Evolutionary conservation across 1,139 yeast genomes (phyloP).

Genomic region (Debaryomyces sp.): DNA sequence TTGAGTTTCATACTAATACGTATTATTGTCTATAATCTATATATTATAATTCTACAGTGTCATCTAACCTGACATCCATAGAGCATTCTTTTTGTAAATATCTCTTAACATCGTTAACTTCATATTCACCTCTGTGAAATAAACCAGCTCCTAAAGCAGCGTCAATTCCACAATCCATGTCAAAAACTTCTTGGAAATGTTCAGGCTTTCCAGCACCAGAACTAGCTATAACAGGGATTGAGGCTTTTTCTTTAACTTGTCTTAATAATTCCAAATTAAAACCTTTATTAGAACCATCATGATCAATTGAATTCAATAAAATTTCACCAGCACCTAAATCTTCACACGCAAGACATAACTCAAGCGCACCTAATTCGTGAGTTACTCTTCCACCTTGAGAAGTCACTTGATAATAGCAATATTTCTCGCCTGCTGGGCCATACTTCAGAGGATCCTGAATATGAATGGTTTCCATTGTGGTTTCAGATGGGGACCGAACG

Average conservation of each 20-base stretch:
- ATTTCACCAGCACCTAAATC: slow-evolving; percentile 97
- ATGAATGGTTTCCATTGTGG: slow-evolving; percentile 58
- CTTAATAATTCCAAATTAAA: slow-evolving; percentile 81
- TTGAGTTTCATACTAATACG: background rate
- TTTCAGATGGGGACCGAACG: slow-evolving; percentile 59
- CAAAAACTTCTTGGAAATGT: slow-evolving; percentile 87
- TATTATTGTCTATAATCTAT: background rate
- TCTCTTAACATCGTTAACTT: slow-evolving; percentile 79
- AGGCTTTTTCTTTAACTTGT: slow-evolving; percentile 74
- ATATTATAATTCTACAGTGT: slow-evolving; percentile 25
- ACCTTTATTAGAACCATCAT: slow-evolving; percentile 94
- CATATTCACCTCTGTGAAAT: slow-evolving; percentile 93
- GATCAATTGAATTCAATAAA: slow-evolving; percentile 88
- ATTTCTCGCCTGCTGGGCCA: slow-evolving; percentile 86
- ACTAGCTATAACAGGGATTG: slow-evolving; percentile 93
- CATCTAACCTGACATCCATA: slow-evolving; percentile 44
- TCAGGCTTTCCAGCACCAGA: slow-evolving; percentile 94
- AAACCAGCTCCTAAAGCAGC: slow-evolving; percentile 99
- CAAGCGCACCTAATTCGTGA: slow-evolving; percentile 90
- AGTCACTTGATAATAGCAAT: slow-evolving; percentile 93
- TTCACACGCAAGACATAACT: slow-evolving; percentile 85
- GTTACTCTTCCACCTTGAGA: slow-evolving; percentile 93
- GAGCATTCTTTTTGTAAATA: slow-evolving; percentile 46
- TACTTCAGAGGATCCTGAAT: slow-evolving; percentile 46
- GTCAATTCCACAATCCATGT: slow-evolving; percentile 73